Conservation (phyloP, 2,329 filamentous ascomycete species). For the Dothistroma septosporum region DNA sequence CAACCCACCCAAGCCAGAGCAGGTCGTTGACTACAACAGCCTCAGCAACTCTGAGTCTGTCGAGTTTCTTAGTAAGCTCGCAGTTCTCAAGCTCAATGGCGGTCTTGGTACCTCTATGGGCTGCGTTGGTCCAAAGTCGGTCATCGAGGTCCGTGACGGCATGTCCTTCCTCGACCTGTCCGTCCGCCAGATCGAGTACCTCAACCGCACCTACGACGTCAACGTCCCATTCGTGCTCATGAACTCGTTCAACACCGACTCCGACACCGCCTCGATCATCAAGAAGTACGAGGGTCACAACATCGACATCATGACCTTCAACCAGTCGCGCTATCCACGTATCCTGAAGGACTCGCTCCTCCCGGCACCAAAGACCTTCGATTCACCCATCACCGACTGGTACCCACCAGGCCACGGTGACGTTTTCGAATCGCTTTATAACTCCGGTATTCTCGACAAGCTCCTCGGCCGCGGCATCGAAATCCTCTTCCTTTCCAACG, state of each 20-base stretch:
- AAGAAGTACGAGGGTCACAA: slow-evolving; percentile 99
- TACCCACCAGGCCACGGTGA: slow-evolving; percentile 99
- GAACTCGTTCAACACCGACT: slow-evolving; percentile 99
- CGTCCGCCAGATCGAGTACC: slow-evolving; percentile 96
- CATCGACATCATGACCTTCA: slow-evolving; percentile 99
- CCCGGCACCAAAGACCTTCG: slow-evolving; percentile 82
- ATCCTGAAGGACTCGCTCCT: slow-evolving; percentile 97
- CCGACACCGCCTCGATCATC: slow-evolving; percentile 97
- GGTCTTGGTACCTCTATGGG: slow-evolving; percentile 99
- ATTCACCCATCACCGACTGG: slow-evolving; percentile 91
- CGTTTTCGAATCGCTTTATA: slow-evolving; percentile 99
- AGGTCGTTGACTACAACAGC: slow-evolving; percentile 92
- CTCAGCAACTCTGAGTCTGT: slow-evolving; percentile 86
- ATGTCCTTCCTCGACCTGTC: slow-evolving; percentile 99
- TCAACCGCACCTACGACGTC: slow-evolving; percentile 95
- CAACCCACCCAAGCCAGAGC: slow-evolving; percentile 82
- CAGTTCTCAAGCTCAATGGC: slow-evolving; percentile 98
- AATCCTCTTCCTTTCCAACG: slow-evolving; percentile 98
- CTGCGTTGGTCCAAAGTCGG: slow-evolving; percentile 97
- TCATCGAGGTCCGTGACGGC: slow-evolving; percentile 98
- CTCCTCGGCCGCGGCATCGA: slow-evolving; percentile 92
- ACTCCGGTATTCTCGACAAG: slow-evolving; percentile 96
- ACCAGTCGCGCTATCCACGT: slow-evolving; percentile 97
- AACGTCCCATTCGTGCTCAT: slow-evolving; percentile 98
- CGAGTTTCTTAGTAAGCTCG: slow-evolving; percentile 92